phyloP scores from a whole-genome alignment of 805 yeast genomes.

The Saccharomycopsis capsularis region DNA sequence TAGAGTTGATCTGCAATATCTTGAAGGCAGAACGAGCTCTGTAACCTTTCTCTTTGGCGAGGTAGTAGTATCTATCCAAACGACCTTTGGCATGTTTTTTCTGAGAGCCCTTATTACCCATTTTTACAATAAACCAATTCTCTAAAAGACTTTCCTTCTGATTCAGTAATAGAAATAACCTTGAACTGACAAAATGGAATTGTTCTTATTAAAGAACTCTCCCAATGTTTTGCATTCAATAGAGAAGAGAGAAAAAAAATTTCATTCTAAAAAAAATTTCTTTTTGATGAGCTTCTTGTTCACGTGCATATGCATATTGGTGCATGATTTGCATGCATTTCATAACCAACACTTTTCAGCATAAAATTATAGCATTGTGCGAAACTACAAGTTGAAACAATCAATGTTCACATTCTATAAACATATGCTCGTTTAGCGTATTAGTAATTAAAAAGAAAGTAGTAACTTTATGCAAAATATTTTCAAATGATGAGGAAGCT shows the following conservation, averaged over 20 bases:
- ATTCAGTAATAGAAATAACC: no score
- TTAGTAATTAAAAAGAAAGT: no score
- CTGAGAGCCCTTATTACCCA: slow-evolving; percentile 82
- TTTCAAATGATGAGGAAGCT: no score
- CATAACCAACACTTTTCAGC: no score
- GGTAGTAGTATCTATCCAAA: slow-evolving; percentile 91
- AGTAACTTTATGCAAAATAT: no score
- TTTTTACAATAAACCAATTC: slow-evolving; percentile 24
- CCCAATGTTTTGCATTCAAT: not conserved
- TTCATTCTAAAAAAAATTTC: not conserved
- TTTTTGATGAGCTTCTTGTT: not conserved
- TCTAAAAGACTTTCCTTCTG: not conserved
- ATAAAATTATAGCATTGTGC: no score
- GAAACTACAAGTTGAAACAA: no score
- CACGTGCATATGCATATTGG: not conserved
- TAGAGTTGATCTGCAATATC: slow-evolving; percentile 89
- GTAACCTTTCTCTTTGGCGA: slow-evolving; percentile 97
- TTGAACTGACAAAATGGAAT: not conserved
- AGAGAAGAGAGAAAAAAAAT: not conserved
- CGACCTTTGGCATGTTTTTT: slow-evolving; percentile 98
- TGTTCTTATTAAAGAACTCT: not conserved
- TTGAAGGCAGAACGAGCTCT: slow-evolving; percentile 99
- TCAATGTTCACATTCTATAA: no score
- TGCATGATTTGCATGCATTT: no score
- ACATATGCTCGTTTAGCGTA: no score